Conservation (phyloP, 179 eudicot genomes). For the Gypsophila paniculata region DNA sequence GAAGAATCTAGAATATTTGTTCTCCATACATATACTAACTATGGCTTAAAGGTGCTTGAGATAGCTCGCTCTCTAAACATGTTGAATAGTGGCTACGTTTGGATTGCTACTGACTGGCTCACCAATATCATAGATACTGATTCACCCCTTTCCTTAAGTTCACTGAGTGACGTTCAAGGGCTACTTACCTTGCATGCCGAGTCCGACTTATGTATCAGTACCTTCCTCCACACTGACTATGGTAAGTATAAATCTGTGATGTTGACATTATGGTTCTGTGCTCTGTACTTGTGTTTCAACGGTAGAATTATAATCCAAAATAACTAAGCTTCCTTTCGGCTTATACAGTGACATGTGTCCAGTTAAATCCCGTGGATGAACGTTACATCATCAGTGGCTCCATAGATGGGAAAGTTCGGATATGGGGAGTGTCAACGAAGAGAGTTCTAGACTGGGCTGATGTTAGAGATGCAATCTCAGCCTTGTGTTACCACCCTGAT, state of each 20-base stretch:
- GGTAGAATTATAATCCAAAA: too few species aligned
- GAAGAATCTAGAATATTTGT: too few species aligned
- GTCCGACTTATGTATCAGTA: constrained; percentile 42
- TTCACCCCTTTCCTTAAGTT: constrained; percentile 63
- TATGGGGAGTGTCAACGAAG: constrained; percentile 54
- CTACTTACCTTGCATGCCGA: constrained; percentile 82
- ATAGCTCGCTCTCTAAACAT: too few species aligned
- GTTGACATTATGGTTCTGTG: too few species aligned
- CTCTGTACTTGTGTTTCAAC: too few species aligned
- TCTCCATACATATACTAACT: too few species aligned
- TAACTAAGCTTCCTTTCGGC: too few species aligned
- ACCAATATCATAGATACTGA: too few species aligned
- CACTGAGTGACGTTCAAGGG: too few species aligned
- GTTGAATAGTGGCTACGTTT: too few species aligned
- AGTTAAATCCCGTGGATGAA: constrained; percentile 66
- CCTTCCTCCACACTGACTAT: constrained; percentile 61
- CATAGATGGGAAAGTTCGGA: constrained; percentile 75
- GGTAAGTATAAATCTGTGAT: constrained; percentile 59
- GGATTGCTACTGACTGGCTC: too few species aligned
- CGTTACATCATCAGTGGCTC: constrained; percentile 68
- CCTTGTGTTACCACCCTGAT: constrained; percentile 66
- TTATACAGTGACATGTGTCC: constrained; percentile 82
- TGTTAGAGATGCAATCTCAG: constrained; percentile 53
- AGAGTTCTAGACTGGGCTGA: constrained; percentile 77
- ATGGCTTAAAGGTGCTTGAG: too few species aligned